Conservation (phyloP, 2,329 filamentous ascomycete genomes). For the Fusarium succisae region DNA sequence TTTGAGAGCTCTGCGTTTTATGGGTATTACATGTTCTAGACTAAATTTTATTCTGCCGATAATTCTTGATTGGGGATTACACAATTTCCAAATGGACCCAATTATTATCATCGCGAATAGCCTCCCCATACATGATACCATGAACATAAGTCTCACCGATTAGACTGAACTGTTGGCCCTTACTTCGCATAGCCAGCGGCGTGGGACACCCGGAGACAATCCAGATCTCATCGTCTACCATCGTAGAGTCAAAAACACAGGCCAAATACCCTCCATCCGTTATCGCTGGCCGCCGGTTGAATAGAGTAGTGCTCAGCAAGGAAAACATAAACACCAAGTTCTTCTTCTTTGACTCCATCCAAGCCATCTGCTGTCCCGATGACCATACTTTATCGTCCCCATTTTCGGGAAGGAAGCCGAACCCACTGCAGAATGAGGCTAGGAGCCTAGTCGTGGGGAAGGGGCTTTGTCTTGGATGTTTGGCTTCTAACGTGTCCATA, state of each 20-base stretch:
- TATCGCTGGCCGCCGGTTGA: not conserved
- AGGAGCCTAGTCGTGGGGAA: not conserved
- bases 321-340: not conserved
- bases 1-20: not conserved
- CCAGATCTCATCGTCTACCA: not conserved
- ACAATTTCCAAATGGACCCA: not conserved
- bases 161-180: not conserved
- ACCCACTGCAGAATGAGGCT: not conserved
- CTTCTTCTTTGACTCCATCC: not conserved
- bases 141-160: not conserved
- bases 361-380: not conserved
- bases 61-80: not conserved
- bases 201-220: not conserved
- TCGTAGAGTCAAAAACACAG: not conserved
- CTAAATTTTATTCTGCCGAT: not conserved
- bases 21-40: no score
- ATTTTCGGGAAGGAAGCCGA: not conserved
- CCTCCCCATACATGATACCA: not conserved
- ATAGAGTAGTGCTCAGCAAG: not conserved
- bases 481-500: not conserved
- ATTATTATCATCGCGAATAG: not conserved
- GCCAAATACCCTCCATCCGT: not conserved
- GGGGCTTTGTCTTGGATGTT: not conserved
- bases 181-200: not conserved
- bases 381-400: not conserved